Percentiles rank a stretch among this genome's conserved stretches.
Conservation (phyloP, 1,139 yeast species). For the Nakaseomyces nivariensis region DNA sequence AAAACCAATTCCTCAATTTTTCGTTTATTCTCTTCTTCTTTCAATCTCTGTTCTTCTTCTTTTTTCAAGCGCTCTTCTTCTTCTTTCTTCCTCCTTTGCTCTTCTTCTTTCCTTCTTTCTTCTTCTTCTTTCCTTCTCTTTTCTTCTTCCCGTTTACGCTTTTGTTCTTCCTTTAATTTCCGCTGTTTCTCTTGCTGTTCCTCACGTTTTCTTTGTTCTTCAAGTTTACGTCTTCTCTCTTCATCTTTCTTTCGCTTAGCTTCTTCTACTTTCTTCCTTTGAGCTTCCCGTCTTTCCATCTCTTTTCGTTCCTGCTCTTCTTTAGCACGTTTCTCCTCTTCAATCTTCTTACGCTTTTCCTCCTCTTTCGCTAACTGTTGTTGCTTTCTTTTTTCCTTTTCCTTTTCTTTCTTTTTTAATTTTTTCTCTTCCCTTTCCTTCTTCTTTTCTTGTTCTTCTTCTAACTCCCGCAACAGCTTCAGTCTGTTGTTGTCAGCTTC, state of each 20-base stretch:
- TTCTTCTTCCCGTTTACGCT: slow-evolving; percentile 35
- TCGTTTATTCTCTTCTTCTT: background rate
- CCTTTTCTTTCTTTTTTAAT: slow-evolving; percentile 64
- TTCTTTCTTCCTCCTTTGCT: slow-evolving; percentile 29
- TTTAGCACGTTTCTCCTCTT: slow-evolving; percentile 35
- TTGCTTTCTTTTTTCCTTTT: slow-evolving; percentile 68
- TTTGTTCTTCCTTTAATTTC: slow-evolving; percentile 31
- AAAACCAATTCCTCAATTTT: background rate
- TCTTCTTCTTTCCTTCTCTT: slow-evolving; percentile 36
- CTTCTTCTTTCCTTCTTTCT: slow-evolving; percentile 34
- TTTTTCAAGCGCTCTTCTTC: slow-evolving; percentile 18
- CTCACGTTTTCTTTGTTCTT: slow-evolving; percentile 34
- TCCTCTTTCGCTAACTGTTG: slow-evolving; percentile 64
- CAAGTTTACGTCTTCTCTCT: slow-evolving; percentile 35
- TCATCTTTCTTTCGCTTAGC: slow-evolving; percentile 33
- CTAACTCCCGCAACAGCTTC: slow-evolving; percentile 68
- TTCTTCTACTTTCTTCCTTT: slow-evolving; percentile 29
- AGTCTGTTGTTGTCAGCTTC: slow-evolving; percentile 71
- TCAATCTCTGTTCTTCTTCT: slow-evolving; percentile 29
- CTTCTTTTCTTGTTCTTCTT: slow-evolving; percentile 66
- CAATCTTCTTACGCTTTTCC: slow-evolving; percentile 31
- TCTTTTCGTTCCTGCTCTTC: slow-evolving; percentile 37
- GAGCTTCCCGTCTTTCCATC: slow-evolving; percentile 38
- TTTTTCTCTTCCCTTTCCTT: slow-evolving; percentile 69
- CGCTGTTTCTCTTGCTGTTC: slow-evolving; percentile 34